phyloP scores from a whole-genome alignment of 805 yeast species.

The Jamesozyma rosinii region DNA sequence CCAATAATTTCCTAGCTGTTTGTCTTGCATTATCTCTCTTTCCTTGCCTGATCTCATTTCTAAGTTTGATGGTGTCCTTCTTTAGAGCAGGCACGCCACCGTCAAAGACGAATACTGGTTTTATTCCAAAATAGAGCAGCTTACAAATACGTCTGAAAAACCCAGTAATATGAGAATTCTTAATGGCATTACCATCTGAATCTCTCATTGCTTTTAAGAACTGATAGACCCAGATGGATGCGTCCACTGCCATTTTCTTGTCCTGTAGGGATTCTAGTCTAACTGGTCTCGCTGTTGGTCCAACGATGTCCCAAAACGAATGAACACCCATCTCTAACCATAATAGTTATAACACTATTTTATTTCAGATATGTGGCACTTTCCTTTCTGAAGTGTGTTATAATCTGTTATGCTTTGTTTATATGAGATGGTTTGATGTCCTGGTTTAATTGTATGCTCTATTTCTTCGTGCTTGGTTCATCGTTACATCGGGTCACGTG shows the following conservation, averaged over 20 bases:
- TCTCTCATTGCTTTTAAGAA: constrained; percentile 91
- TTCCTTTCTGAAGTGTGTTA: too few species aligned
- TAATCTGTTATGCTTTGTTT: too few species aligned
- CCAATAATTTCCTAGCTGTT: constrained; percentile 74
- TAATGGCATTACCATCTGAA: constrained; percentile 64
- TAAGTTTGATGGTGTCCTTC: constrained; percentile 60
- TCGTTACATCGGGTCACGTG: too few species aligned
- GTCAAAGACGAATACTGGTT: constrained; percentile 87
- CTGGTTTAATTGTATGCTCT: too few species aligned
- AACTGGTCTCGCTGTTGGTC: constrained; percentile 85
- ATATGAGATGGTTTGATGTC: too few species aligned
- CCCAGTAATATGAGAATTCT: constrained; percentile 86
- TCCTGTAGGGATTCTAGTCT: constrained; percentile 75
- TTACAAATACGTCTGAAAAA: constrained; percentile 91
- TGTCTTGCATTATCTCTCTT: constrained; percentile 56
- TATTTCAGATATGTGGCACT: too few species aligned
- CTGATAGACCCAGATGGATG: constrained; percentile 97
- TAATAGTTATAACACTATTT: background rate
- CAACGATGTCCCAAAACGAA: constrained; percentile 85
- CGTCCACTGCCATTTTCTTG: constrained; percentile 84
- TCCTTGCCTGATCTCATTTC: constrained; percentile 69
- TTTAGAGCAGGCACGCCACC: constrained; percentile 89
- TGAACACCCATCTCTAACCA: constrained; percentile 75
- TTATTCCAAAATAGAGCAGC: constrained; percentile 73
- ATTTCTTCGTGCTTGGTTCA: too few species aligned